These are phyloP conservation scores for Lobosporangium transversale DNA, from an alignment of 192 early-diverging fungal species.

Conservation along the genomic window DNA sequence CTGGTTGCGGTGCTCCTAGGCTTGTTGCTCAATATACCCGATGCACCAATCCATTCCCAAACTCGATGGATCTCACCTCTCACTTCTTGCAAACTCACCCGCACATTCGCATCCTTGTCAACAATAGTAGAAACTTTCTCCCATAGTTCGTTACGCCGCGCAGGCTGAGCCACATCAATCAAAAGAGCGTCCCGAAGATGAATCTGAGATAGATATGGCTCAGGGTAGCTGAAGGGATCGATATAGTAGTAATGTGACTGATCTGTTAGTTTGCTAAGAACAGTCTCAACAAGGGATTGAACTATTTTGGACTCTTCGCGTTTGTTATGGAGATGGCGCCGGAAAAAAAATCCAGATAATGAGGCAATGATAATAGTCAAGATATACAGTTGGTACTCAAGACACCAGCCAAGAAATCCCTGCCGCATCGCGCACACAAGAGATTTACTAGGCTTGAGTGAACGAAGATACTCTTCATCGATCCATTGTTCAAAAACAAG, in stretches of 20 bases:
- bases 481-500: slow-evolving; percentile 6
- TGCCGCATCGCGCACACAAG: slow-evolving; percentile 17
- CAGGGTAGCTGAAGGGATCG: slow-evolving; percentile 63
- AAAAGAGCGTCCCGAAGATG: slow-evolving; percentile 71
- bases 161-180: slow-evolving; percentile 29
- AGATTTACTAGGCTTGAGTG: slow-evolving; percentile 9
- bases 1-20: not conserved
- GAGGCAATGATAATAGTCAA: not conserved
- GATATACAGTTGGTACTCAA: not conserved
- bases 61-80: slow-evolving; percentile 68
- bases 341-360: not conserved
- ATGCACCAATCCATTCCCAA: slow-evolving; percentile 72
- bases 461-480: slow-evolving; percentile 8
- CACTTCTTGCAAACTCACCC: slow-evolving; percentile 63
- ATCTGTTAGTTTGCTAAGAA: slow-evolving; percentile 16
- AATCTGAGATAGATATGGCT: slow-evolving; percentile 36
- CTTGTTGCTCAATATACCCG: slow-evolving; percentile 11
- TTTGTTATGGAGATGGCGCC: not conserved
- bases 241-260: slow-evolving; percentile 62
- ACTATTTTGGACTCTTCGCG: slow-evolving; percentile 10
- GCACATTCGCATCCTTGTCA: slow-evolving; percentile 68
- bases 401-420: slow-evolving; percentile 12
- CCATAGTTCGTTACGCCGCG: slow-evolving; percentile 62
- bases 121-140: slow-evolving; percentile 64
- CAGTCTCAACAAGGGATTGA: not conserved